Evolutionary conservation across 352 stramenopile genomes (phyloP).

Genomic region (Phytopythium oedochilum): DNA sequence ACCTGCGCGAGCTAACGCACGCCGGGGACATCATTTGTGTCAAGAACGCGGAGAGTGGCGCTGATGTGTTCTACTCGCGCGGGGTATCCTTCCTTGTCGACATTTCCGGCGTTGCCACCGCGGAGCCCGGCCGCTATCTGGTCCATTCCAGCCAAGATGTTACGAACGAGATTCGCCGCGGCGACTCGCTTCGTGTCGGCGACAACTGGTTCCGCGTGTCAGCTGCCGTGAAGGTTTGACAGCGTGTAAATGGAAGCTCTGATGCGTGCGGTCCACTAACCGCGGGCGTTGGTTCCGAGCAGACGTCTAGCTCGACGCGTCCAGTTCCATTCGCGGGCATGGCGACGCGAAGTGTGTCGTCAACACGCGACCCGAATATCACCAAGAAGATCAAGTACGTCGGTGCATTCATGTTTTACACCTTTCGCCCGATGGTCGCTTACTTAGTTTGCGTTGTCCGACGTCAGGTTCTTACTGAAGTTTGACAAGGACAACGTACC

Average conservation of each 20-base stretch:
- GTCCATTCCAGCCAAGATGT: slow-evolving; percentile 61
- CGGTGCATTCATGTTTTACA: neutral
- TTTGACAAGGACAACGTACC: slow-evolving; percentile 83
- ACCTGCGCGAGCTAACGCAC: slow-evolving; percentile 66
- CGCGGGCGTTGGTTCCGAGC: neutral
- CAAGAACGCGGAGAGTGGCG: slow-evolving; percentile 76
- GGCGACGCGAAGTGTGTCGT: slow-evolving; percentile 74
- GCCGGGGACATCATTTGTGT: slow-evolving; percentile 80
- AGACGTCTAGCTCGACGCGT: slow-evolving; percentile 60
- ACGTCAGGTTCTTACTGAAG: slow-evolving; percentile 76
- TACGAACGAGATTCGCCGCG: slow-evolving; percentile 61
- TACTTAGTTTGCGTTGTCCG: too few species aligned
- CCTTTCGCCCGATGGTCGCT: too few species aligned
- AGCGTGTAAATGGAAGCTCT: neutral
- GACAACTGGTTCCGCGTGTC: slow-evolving; percentile 84
- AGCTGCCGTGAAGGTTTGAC: slow-evolving; percentile 57
- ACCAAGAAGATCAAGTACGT: slow-evolving; percentile 74
- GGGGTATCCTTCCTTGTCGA: slow-evolving; percentile 64
- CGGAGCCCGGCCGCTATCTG: slow-evolving; percentile 72
- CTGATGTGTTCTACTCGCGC: slow-evolving; percentile 77
- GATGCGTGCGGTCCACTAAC: neutral
- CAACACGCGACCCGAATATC: slow-evolving; percentile 69
- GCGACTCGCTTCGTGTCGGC: slow-evolving; percentile 65
- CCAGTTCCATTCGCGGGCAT: slow-evolving; percentile 65
- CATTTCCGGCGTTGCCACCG: slow-evolving; percentile 61